A percentile compares a stretch with the other conserved stretches of the same genome.
These are phyloP conservation scores for Nectriaceae sp. DNA, from an alignment of 2,329 filamentous ascomycete species.

Conservation along the genomic window DNA sequence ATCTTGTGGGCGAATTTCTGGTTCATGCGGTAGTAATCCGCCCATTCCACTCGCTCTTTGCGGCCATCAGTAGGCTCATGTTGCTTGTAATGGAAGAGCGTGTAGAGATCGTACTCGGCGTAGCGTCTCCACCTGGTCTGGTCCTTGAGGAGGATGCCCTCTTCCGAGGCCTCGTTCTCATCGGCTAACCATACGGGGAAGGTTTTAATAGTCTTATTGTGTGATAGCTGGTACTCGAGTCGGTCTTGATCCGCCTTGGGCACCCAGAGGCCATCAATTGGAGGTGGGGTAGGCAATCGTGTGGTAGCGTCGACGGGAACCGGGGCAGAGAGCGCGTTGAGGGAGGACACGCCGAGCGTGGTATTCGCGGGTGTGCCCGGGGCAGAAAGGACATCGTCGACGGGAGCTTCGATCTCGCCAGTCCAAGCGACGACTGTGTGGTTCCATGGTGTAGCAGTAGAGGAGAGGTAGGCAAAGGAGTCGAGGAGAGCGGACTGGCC, in stretches of 20 bases:
- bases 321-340: constrained; percentile 78
- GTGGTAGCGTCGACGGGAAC: constrained; percentile 69
- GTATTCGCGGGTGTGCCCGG: constrained; percentile 47
- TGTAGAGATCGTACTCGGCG: constrained; percentile 89
- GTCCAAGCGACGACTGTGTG: constrained; percentile 95
- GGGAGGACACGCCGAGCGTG: constrained; percentile 52
- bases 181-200: constrained; percentile 89
- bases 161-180: constrained; percentile 64
- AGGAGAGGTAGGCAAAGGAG: constrained; percentile 84
- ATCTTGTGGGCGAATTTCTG: constrained; percentile 89
- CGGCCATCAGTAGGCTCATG: constrained; percentile 86
- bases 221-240: constrained; percentile 73
- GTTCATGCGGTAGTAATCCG: constrained; percentile 92
- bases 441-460: constrained; percentile 81
- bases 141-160: constrained; percentile 76
- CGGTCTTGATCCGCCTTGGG: constrained; percentile 68
- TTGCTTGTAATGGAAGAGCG: constrained; percentile 94
- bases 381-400: constrained; percentile 44
- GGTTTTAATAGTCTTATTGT: constrained; percentile 75
- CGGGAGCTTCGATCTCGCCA: constrained; percentile 70
- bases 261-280: constrained; percentile 70
- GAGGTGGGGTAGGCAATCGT: constrained; percentile 57
- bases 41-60: constrained; percentile 80
- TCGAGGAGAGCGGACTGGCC: constrained; percentile 93
- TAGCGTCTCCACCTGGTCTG: constrained; percentile 87